These are phyloP conservation scores for Pleurotus cornucopiae DNA, from an alignment of 768 basidiomycete species.

Conservation along the genomic window DNA sequence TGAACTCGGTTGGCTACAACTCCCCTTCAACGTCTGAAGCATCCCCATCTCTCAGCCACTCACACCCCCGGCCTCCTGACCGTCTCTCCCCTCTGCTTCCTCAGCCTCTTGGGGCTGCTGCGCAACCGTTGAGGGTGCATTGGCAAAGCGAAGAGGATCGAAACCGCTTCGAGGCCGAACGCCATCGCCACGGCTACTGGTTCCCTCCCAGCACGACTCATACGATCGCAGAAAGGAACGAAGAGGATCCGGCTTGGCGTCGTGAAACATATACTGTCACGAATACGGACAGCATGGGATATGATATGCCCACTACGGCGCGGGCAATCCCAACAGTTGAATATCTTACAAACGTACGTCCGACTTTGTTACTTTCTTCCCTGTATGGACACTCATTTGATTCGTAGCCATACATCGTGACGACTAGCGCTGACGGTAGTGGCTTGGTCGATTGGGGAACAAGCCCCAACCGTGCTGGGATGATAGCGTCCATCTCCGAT, in stretches of 20 bases:
- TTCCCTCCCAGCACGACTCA: slow-evolving; percentile 6
- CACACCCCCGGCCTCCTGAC: too few species aligned
- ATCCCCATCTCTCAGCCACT: slow-evolving; percentile 12
- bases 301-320: slow-evolving; percentile 13
- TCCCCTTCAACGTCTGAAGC: slow-evolving; percentile 10
- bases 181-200: slow-evolving; percentile 11
- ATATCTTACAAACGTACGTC: slow-evolving; percentile 22
- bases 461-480: slow-evolving; percentile 16
- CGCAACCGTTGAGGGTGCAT: slow-evolving; percentile 10
- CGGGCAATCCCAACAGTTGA: slow-evolving; percentile 14
- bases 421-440: slow-evolving; percentile 13
- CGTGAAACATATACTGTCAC: slow-evolving; percentile 9
- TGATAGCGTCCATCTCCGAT: slow-evolving; percentile 21
- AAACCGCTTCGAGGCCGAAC: background rate
- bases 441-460: slow-evolving; percentile 20
- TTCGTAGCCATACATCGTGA: background rate
- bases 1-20: slow-evolving; percentile 11
- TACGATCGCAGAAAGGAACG: background rate
- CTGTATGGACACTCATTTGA: background rate
- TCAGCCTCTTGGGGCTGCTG: slow-evolving; percentile 17
- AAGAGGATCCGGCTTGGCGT: slow-evolving; percentile 2
- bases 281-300: slow-evolving; percentile 21
- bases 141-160: slow-evolving; percentile 6
- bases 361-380: background rate
- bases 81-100: slow-evolving; percentile 14